Base-by-base conservation (phyloP, 2,329 filamentous ascomycete species). In the Phoma sp. region DNA sequence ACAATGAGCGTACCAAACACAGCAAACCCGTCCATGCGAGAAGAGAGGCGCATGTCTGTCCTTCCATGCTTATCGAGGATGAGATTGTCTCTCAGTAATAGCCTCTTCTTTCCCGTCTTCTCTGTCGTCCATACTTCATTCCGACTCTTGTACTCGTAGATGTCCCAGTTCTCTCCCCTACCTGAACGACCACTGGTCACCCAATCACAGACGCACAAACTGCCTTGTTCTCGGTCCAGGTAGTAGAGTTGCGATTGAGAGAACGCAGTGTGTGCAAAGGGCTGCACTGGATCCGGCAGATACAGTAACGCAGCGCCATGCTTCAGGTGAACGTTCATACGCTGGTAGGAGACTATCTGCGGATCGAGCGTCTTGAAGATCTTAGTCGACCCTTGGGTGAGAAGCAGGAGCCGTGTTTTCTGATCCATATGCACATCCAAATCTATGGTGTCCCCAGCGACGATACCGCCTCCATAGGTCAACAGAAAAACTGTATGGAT, bases 381-480 rank as follows among this genome's bases (percentile, higher is more conserved):
- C 78, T 98, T 99, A 56, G 95, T 98, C 76, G 92, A 92, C 46
- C 93, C 93, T 79, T 87, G 84, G 0, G 83, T 83, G 23, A 82
- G 74, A 14, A 83, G 72, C 7, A 84, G 77, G 47, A 97, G 83
- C 56, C 86, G 87, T 4, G 91, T 88, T 2, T 78, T 76, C 2
- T 81, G 64, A 10, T 85, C 84, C 40, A 96, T 80, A 9, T 83
- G 81, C 57, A 96, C 83, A 17, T 81, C 79, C 21, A 99, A 84
- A 67, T 88, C 81, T 73, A 98, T 88, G 60, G 84, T 81, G 74
- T 99, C 95, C 34, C 93, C 92, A 11, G 89, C 91, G 1, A 99
- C 90, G 12, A 99, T 85, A 2, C 95, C 95, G 36, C 95, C 95
- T 42, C 95, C 95, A 72, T 98, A 99, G 0, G 93, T 96, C 42